Conservation (phyloP, 2,329 filamentous ascomycete genomes). For the Nemania serpens region DNA sequence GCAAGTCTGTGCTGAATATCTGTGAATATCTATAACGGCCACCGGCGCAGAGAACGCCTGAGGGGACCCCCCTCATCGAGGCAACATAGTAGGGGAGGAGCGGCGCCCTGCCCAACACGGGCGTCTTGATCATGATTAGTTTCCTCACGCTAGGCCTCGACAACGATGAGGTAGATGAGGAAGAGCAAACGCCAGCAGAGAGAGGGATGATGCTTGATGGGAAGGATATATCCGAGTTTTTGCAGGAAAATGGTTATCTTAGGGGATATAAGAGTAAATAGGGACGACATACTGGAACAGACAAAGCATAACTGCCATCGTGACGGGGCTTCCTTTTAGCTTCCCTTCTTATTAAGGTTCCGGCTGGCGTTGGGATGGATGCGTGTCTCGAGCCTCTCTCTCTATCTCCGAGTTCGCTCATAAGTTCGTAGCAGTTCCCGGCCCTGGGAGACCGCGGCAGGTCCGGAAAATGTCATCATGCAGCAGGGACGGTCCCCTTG, state of each 20-base stretch:
- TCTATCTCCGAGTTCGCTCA: slow-evolving; percentile 33
- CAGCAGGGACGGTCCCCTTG: slow-evolving; percentile 23
- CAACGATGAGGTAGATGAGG: background rate
- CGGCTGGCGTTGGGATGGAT: slow-evolving; percentile 4
- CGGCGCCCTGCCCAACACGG: slow-evolving; percentile 32
- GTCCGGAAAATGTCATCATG: slow-evolving; percentile 30
- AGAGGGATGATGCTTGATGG: background rate
- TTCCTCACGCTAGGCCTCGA: slow-evolving; percentile 3
- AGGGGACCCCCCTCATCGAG: slow-evolving; percentile 27
- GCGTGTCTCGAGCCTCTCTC: slow-evolving; percentile 10
- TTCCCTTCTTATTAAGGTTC: slow-evolving; percentile 17
- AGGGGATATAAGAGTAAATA: background rate
- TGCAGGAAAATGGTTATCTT: background rate
- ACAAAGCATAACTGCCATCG: slow-evolving; percentile 2
- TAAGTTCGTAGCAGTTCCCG: slow-evolving; percentile 2
- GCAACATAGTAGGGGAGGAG: slow-evolving; percentile 30
- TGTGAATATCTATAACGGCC: slow-evolving; percentile 28
- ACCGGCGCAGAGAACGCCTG: slow-evolving; percentile 31
- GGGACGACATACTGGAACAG: background rate
- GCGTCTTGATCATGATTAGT: slow-evolving; percentile 35
- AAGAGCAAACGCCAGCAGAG: slow-evolving; percentile 1
- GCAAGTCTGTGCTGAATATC: slow-evolving; percentile 21
- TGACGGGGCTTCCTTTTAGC: slow-evolving; percentile 13
- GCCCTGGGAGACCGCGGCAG: slow-evolving; percentile 6
- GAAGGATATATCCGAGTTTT: background rate